phyloP scores from a whole-genome alignment of 352 stramenopile species.

The Pilasporangium apinafurcum region DNA sequence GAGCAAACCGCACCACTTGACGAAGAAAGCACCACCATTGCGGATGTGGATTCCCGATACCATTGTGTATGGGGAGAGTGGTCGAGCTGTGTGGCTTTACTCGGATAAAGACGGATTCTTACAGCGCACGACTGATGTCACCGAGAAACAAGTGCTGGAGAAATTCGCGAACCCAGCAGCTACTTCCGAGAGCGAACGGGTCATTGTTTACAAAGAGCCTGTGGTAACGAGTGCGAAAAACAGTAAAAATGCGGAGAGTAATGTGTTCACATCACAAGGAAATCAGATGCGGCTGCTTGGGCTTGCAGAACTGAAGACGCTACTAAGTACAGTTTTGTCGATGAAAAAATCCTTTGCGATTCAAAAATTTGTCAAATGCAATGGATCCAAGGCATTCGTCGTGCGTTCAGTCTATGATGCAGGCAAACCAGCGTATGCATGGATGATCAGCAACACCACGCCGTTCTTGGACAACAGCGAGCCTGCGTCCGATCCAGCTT shows the following conservation, averaged over 20 bases:
- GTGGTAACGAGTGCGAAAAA: conserved; percentile 15
- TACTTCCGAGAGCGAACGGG: conserved; percentile 24
- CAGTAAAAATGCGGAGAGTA: neutral
- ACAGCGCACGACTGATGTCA: conserved; percentile 54
- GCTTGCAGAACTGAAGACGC: conserved; percentile 52
- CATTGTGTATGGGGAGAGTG: conserved; percentile 73
- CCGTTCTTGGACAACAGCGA: conserved; percentile 22
- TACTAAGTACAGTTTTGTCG: conserved; percentile 55
- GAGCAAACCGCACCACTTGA: neutral
- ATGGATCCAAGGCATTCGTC: conserved; percentile 67
- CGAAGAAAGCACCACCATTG: conserved; percentile 15
- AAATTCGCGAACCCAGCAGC: conserved; percentile 29
- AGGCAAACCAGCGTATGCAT: conserved; percentile 50
- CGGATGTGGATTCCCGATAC: conserved; percentile 75
- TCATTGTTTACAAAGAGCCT: conserved; percentile 73
- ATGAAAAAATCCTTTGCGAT: conserved; percentile 66
- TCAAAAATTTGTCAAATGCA: conserved; percentile 66
- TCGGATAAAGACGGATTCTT: conserved; percentile 64
- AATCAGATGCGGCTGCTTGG: conserved; percentile 65
- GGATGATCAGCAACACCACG: conserved; percentile 77
- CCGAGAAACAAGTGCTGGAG: conserved; percentile 70
- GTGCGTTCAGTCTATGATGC: conserved; percentile 60
- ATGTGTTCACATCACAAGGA: conserved; percentile 29
- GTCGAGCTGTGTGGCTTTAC: conserved; percentile 65
- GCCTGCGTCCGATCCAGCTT: too few species aligned